Conservation (phyloP, 140 eudicot genomes). For the Ambrosia hybrid region DNA sequence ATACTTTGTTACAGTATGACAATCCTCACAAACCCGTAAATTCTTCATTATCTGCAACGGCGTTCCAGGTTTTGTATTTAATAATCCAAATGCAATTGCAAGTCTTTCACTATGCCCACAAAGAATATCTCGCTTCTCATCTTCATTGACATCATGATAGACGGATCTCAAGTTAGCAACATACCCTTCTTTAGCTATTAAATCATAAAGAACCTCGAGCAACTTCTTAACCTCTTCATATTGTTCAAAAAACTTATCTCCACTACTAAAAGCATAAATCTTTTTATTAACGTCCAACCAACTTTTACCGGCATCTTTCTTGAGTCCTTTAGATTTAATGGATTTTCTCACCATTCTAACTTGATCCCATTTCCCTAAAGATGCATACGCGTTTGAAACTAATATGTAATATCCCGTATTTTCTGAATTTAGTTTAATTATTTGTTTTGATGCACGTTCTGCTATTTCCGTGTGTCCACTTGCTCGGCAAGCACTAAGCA, state of each 20-base stretch:
- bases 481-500: constrained; percentile 65
- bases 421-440: constrained; percentile 44
- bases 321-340: constrained; percentile 55
- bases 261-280: constrained; percentile 58
- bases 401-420: constrained; percentile 64
- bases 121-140: constrained; percentile 63
- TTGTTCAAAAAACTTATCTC: constrained; percentile 56
- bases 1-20: constrained; percentile 54
- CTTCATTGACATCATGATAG: constrained; percentile 56
- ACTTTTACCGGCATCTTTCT: constrained; percentile 65
- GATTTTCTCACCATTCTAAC: constrained; percentile 56
- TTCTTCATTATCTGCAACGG: constrained; percentile 68
- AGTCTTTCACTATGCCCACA: constrained; percentile 80
- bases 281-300: constrained; percentile 64
- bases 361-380: constrained; percentile 71
- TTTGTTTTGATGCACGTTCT: constrained; percentile 57
- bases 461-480: constrained; percentile 47
- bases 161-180: constrained; percentile 49
- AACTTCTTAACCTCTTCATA: constrained; percentile 51
- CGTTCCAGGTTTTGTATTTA: constrained; percentile 57
- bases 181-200: constrained; percentile 68
- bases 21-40: constrained; percentile 71
- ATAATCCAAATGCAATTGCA: constrained; percentile 71
- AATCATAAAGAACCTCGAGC: constrained; percentile 37
- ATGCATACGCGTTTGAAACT: constrained; percentile 75